A percentile compares a stretch with the other conserved stretches of the same genome.
These are phyloP conservation scores for Cladorrhinum sp. DNA, from an alignment of 2,329 filamentous ascomycete genomes.

Conservation along the genomic window DNA sequence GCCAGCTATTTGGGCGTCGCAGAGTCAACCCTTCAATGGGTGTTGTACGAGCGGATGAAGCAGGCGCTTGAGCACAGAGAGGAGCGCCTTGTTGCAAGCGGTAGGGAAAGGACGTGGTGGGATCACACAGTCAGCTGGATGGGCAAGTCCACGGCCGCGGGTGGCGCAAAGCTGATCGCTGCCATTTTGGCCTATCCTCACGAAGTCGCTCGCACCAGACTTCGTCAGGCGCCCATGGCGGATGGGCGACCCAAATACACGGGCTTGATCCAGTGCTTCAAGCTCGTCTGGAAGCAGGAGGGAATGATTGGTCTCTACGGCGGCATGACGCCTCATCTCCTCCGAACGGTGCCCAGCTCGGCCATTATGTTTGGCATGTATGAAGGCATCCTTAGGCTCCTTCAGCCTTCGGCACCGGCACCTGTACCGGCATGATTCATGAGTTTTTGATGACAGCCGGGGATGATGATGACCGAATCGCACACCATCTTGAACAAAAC, in stretches of 20 bases:
- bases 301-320: conserved; percentile 84
- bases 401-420: conserved; percentile 30
- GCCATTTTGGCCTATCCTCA: conserved; percentile 87
- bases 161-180: conserved; percentile 80
- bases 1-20: conserved; percentile 89
- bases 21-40: conserved; percentile 89
- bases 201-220: conserved; percentile 80
- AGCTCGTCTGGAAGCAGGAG: conserved; percentile 82
- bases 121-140: conserved; percentile 75
- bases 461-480: not conserved
- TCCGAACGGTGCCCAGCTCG: conserved; percentile 86
- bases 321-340: conserved; percentile 84
- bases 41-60: conserved; percentile 93
- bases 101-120: conserved; percentile 64
- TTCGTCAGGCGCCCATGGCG: conserved; percentile 78
- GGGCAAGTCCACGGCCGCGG: conserved; percentile 75
- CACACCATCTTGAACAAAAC: not conserved
- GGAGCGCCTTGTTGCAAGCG: conserved; percentile 53
- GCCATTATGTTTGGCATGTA: conserved; percentile 97
- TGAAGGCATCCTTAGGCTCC: conserved; percentile 53
- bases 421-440: not conserved
- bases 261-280: conserved; percentile 84
- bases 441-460: not conserved
- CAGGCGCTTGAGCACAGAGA: conserved; percentile 64
- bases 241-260: conserved; percentile 79